These are phyloP conservation scores for Cladosporium colombiae DNA, from an alignment of 2,329 filamentous ascomycete species.

Conservation along the genomic window DNA sequence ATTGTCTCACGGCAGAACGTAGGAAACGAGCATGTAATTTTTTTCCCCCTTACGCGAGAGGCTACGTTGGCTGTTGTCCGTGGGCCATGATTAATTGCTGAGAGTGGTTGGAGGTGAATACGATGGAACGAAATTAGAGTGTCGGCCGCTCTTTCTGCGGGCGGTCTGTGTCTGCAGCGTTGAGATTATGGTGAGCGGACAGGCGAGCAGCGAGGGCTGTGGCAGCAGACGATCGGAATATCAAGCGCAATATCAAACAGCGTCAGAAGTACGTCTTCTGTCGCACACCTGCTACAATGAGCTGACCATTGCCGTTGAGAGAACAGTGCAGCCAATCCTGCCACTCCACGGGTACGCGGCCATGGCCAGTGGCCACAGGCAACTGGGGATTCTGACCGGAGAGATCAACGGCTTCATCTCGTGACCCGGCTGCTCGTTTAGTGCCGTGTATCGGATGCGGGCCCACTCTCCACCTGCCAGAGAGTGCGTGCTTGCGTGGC, in stretches of 20 bases:
- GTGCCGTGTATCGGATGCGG: conserved; percentile 1
- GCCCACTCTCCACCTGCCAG: neutral
- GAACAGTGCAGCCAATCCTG: conserved; percentile 8
- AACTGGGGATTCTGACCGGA: conserved; percentile 12
- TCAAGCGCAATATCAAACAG: neutral
- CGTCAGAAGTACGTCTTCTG: conserved; percentile 4
- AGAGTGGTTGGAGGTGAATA: conserved; percentile 3
- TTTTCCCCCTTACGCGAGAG: neutral
- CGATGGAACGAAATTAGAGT: conserved; percentile 10
- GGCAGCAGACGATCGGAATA: conserved; percentile 16
- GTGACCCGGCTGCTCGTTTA: conserved; percentile 18
- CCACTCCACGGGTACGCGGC: conserved; percentile 10
- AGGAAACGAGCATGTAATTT: neutral
- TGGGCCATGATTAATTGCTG: neutral
- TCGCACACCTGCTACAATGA: conserved; percentile 1
- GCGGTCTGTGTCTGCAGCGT: conserved; percentile 16
- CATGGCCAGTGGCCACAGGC: neutral
- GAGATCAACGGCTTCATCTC: conserved; percentile 17
- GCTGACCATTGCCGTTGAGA: neutral
- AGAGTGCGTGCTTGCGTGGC: conserved; percentile 16
- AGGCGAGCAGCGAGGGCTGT: neutral
- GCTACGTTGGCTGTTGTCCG: neutral
- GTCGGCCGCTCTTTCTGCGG: conserved; percentile 11
- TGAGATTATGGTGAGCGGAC: conserved; percentile 10
- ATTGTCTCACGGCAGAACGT: conserved; percentile 6